These are phyloP conservation scores for Solanum paucissectum DNA, from an alignment of 257 asterid genomes.

Conservation along the genomic window DNA sequence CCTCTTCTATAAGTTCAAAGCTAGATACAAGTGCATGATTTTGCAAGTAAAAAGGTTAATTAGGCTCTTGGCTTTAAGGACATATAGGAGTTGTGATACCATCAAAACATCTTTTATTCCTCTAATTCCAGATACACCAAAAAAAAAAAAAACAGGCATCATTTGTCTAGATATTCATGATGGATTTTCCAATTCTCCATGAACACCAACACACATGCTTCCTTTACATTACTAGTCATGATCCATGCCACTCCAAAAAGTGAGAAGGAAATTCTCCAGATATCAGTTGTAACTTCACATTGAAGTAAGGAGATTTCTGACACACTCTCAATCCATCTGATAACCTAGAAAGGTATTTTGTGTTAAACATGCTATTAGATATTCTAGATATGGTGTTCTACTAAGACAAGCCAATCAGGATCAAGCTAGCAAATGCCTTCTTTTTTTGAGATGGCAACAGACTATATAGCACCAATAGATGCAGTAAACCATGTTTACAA, in stretches of 20 bases:
- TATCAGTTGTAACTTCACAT: background rate
- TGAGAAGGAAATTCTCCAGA: background rate
- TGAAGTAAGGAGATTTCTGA: background rate
- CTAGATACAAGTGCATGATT: background rate
- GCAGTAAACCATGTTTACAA: background rate
- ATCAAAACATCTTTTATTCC: background rate
- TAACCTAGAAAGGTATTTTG: background rate
- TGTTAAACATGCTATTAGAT: background rate
- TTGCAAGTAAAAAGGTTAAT: background rate
- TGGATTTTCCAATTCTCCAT: background rate
- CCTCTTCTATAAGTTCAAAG: background rate
- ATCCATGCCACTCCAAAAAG: background rate
- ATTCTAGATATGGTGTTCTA: background rate
- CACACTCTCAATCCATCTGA: background rate
- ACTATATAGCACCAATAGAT: background rate
- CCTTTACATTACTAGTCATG: background rate
- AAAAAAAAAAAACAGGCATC: background rate
- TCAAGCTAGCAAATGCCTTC: background rate
- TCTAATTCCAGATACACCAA: background rate
- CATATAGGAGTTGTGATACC: background rate
- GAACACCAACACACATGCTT: background rate
- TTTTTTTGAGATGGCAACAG: background rate
- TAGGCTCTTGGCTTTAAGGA: background rate
- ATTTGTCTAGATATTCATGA: background rate
- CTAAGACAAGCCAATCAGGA: background rate